These are phyloP conservation scores for Mortierella sp. DNA, from an alignment of 371 early-diverging fungal species.

Conservation along the genomic window DNA sequence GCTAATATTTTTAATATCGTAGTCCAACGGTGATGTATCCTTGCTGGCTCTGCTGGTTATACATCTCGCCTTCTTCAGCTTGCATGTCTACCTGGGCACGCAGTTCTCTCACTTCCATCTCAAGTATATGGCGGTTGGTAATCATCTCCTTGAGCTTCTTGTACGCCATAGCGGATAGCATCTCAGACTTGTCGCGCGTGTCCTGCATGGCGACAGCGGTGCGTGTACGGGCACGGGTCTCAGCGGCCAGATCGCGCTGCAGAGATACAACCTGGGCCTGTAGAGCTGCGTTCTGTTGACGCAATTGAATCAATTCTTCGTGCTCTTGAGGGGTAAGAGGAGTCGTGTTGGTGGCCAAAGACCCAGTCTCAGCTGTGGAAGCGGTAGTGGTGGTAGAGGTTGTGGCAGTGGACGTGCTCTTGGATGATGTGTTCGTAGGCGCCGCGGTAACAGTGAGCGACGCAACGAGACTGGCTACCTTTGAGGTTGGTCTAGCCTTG, in stretches of 20 bases:
- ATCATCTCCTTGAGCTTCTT: constrained; percentile 66
- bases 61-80: neutral
- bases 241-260: constrained; percentile 62
- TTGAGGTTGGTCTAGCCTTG: constrained; percentile 9
- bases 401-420: constrained; percentile 5
- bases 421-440: neutral
- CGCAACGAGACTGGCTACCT: constrained; percentile 21
- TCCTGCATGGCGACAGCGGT: constrained; percentile 63
- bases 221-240: constrained; percentile 60
- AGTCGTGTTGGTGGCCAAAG: neutral
- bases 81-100: constrained; percentile 36
- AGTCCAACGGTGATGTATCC: constrained; percentile 3
- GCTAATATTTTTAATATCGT: neutral
- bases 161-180: constrained; percentile 66
- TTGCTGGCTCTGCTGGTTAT: neutral
- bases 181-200: constrained; percentile 65
- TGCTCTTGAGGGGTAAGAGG: constrained; percentile 15
- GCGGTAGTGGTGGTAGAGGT: neutral
- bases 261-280: constrained; percentile 42
- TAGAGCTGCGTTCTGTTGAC: constrained; percentile 33
- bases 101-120: constrained; percentile 52
- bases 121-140: constrained; percentile 51
- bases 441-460: constrained; percentile 7
- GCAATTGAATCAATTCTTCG: constrained; percentile 38
- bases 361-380: neutral